Conservation (phyloP, 352 stramenopile genomes). For the Pythium volutum region DNA sequence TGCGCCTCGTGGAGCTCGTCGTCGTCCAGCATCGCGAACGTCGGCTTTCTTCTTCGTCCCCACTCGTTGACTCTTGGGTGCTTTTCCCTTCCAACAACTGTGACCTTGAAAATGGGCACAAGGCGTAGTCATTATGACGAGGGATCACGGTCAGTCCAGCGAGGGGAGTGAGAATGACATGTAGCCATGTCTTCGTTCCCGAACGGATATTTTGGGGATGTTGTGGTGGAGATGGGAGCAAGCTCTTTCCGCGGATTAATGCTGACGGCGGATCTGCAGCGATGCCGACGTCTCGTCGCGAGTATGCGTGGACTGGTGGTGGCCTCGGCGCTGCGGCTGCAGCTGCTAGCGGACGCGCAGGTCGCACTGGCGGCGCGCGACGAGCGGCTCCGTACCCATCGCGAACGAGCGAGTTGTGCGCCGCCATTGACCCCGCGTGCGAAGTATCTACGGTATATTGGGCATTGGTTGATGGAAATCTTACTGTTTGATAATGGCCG, state of each 20-base stretch:
- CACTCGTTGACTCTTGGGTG: background rate
- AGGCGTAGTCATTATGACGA: background rate
- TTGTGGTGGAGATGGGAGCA: background rate
- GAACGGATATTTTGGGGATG: slow-evolving; percentile 19
- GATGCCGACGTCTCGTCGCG: slow-evolving; percentile 47
- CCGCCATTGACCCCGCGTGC: slow-evolving; percentile 24
- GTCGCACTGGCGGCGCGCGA: slow-evolving; percentile 9
- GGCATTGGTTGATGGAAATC: no score
- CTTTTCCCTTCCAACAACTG: background rate
- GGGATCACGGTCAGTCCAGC: background rate
- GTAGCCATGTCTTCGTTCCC: slow-evolving; percentile 17
- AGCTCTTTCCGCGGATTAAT: background rate
- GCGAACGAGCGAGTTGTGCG: background rate
- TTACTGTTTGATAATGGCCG: no score
- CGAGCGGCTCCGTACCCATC: background rate
- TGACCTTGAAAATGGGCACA: slow-evolving; percentile 2
- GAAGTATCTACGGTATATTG: slow-evolving; percentile 31
- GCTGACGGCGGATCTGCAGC: slow-evolving; percentile 35
- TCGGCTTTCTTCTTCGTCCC: background rate
- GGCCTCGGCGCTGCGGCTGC: slow-evolving; percentile 36
- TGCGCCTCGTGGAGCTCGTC: slow-evolving; percentile 69
- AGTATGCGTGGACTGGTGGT: slow-evolving; percentile 48
- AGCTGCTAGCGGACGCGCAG: slow-evolving; percentile 34
- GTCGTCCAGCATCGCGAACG: slow-evolving; percentile 15
- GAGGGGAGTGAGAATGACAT: slow-evolving; percentile 8